These are phyloP conservation scores for Volvox carteri DNA, from an alignment of 163 green algal genomes.

Conservation along the genomic window DNA sequence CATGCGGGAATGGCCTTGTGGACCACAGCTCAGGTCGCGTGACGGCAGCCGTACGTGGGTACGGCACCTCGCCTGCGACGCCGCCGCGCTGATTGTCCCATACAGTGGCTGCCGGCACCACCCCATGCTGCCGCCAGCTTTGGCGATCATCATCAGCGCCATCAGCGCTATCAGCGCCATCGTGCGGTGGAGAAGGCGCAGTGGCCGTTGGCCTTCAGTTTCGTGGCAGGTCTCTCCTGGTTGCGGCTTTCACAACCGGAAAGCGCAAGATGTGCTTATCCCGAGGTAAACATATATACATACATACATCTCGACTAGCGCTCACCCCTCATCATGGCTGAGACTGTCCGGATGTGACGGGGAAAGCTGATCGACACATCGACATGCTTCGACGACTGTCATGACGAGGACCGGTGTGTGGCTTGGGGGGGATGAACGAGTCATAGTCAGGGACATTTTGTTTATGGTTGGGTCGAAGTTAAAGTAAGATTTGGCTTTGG, in stretches of 20 bases:
- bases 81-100: conserved; percentile 18
- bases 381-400: neutral
- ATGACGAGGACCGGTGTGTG: too few species aligned
- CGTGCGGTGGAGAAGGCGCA: conserved; percentile 1
- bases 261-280: conserved; percentile 43
- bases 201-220: conserved; percentile 10
- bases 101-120: neutral
- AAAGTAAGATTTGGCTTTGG: neutral
- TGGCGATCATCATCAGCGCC: neutral
- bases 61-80: conserved; percentile 25
- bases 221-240: conserved; percentile 2
- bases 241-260: conserved; percentile 27
- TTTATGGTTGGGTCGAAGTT: too few species aligned
- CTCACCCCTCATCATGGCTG: too few species aligned
- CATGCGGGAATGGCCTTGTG: neutral
- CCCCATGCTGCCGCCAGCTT: neutral
- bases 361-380: neutral
- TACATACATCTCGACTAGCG: too few species aligned
- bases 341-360: neutral
- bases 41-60: too few species aligned
- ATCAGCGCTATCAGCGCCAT: neutral
- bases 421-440: too few species aligned
- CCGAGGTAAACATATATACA: neutral
- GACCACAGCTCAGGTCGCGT: neutral
- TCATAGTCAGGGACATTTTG: too few species aligned